Base-by-base conservation (phyloP, 345 rosid genomes). In the Carallia brachiata region DNA sequence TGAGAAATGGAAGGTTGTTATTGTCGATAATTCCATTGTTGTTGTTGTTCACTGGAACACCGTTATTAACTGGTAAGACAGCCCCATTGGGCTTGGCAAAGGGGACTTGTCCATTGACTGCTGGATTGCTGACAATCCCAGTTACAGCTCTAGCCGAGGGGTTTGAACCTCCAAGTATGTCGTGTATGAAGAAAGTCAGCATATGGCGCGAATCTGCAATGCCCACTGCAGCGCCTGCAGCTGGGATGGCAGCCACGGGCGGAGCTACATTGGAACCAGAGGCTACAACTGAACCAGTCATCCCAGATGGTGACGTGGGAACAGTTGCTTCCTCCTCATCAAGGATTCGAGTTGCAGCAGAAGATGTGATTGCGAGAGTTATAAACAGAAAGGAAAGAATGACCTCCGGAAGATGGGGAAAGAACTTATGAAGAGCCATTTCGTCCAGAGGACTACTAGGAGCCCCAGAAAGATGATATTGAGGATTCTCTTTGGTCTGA, bases 51-150 rank as follows among this genome's bases (percentile, higher is more conserved):
- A 79, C 77, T 39, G 91, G 84, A 15, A 91, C 77, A 2, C 93
- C 97, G 32, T 70, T 91, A 84, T 53, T 79, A 47, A 91, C 47
- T 0, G 96, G 90, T 67, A 91, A 86, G 78, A 84, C 85, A 1
- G 97, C 91, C 0, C 96, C 96, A 6, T 87, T 88, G 0, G 96
- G 96, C 74, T 90, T 88, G 68, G 96, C 90, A 56, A 91, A 94
- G 5, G 98, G 90, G 54, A 91, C 82, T 69, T 88, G 95, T 6
- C 90, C 92, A 1, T 69, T 84, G 66, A 84, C 70, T 7, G 93
- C 89, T 0, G 92, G 86, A 65, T 88, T 90, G 56, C 82, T 73
- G 2, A 88, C 92, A 0, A 93, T 70, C 53, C 96, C 94, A 0
- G 92, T 91, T n/a, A 91, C 91, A 1, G 96, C 89, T 72, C 77